Percentiles rank a stretch among this genome's conserved stretches.
Evolutionary conservation across 208 protist genomes (phyloP).

Genomic region (Leishmania major): DNA sequence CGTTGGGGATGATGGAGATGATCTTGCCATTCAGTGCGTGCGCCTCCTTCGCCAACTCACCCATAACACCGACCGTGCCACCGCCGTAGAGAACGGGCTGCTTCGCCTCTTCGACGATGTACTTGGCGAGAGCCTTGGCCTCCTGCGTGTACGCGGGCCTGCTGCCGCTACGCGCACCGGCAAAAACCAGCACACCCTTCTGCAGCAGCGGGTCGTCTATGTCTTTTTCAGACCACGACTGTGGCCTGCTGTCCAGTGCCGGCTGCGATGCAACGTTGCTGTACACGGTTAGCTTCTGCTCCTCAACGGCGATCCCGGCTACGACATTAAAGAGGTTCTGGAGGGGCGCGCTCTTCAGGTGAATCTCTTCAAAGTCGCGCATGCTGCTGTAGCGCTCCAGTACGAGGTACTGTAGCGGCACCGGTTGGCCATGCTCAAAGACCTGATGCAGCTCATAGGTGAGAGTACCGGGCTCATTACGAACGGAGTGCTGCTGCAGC

Average conservation of each 20-base stretch:
- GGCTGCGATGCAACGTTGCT: slow-evolving; percentile 18
- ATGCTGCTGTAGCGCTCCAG: slow-evolving; percentile 62
- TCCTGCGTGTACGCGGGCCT: slow-evolving; percentile 48
- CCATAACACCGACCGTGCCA: slow-evolving; percentile 82
- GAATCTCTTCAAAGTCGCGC: slow-evolving; percentile 43
- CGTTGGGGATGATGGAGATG: slow-evolving; percentile 61
- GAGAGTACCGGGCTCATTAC: slow-evolving; percentile 67
- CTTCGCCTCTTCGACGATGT: slow-evolving; percentile 39
- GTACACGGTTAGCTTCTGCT: slow-evolving; percentile 24
- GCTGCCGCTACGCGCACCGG: slow-evolving; percentile 51
- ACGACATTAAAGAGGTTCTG: slow-evolving; percentile 34
- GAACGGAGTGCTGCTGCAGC: slow-evolving; percentile 42
- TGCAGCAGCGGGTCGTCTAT: slow-evolving; percentile 28
- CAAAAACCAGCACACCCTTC: slow-evolving; percentile 81
- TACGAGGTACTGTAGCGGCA: slow-evolving; percentile 43
- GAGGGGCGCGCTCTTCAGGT: slow-evolving; percentile 49
- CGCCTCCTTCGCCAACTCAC: slow-evolving; percentile 48
- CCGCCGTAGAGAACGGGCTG: slow-evolving; percentile 78
- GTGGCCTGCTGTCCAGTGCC: slow-evolving; percentile 16
- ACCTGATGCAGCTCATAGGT: slow-evolving; percentile 70
- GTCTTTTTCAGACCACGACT: slow-evolving; percentile 23
- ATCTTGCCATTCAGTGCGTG: slow-evolving; percentile 41
- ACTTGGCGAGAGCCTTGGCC: slow-evolving; percentile 47
- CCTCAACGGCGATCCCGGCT: slow-evolving; percentile 31
- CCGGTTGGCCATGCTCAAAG: slow-evolving; percentile 35